Percentiles rank a stretch among this genome's conserved stretches.
Evolutionary conservation across 176 grass and related monocot genomes (phyloP).

Genomic region (Coix lacrymajobi): DNA sequence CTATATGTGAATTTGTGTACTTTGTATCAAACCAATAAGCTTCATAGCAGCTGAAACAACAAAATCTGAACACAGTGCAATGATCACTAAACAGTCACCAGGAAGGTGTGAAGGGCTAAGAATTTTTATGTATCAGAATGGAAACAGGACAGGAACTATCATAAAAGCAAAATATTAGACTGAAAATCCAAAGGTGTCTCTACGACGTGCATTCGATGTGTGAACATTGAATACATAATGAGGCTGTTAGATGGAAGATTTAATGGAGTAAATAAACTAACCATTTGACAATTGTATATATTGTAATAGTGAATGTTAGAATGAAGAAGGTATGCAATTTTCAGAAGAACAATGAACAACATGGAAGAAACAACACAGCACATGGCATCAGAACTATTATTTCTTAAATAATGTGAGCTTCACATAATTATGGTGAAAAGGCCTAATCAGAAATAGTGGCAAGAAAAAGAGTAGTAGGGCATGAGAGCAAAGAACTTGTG

Average conservation of each 20-base stretch:
- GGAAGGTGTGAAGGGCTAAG: background rate
- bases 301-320: background rate
- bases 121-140: background rate
- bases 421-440: background rate
- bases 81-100: background rate
- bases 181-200: background rate
- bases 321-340: background rate
- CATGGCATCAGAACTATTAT: background rate
- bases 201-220: background rate
- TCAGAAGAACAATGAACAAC: background rate
- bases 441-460: background rate
- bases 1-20: background rate
- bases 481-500: background rate
- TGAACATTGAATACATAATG: conserved; percentile 7
- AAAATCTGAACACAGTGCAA: background rate
- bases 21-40: background rate
- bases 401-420: background rate
- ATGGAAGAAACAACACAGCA: background rate
- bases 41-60: background rate
- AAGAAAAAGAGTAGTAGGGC: background rate
- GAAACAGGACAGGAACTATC: background rate
- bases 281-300: background rate
- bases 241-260: background rate
- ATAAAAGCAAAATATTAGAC: background rate
- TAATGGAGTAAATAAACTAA: background rate